These are phyloP conservation scores for Clitopilus hobsonii DNA, from an alignment of 768 basidiomycete genomes.

Conservation along the genomic window DNA sequence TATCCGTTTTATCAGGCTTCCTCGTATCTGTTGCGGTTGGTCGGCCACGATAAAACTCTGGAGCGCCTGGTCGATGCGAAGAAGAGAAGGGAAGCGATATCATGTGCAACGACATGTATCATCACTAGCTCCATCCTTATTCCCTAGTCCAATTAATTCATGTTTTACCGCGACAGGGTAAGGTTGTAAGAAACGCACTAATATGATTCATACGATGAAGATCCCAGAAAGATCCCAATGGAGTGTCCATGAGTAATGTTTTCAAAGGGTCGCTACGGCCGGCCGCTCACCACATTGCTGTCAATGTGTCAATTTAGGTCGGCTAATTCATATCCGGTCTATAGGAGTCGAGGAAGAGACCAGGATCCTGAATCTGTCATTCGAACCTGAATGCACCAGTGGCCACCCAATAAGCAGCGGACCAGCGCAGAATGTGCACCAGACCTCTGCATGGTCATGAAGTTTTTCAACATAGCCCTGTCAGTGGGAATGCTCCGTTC, in stretches of 20 bases:
- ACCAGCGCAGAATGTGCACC: too few relatives aligned
- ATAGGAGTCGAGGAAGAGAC: neutral
- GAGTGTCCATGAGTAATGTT: neutral
- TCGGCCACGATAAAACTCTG: too few relatives aligned
- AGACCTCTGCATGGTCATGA: too few relatives aligned
- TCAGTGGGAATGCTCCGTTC: neutral
- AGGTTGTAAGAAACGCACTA: neutral
- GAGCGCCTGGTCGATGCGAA: too few relatives aligned
- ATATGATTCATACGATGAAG: neutral
- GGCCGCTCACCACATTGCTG: too few relatives aligned
- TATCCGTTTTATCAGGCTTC: too few relatives aligned
- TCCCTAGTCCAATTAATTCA: too few relatives aligned
- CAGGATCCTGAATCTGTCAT: neutral
- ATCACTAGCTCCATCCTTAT: neutral
- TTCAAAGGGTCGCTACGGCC: neutral
- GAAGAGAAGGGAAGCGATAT: slow-evolving; percentile 1
- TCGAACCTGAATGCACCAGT: neutral
- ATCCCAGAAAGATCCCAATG: neutral
- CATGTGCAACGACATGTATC: neutral
- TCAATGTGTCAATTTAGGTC: neutral
- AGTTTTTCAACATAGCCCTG: neutral
- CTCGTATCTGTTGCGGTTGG: neutral
- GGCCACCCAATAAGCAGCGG: too few relatives aligned
- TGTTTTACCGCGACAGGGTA: too few relatives aligned
- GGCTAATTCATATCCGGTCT: neutral